phyloP scores from a whole-genome alignment of 768 basidiomycete species.

The Cystobasidium ongulense region DNA sequence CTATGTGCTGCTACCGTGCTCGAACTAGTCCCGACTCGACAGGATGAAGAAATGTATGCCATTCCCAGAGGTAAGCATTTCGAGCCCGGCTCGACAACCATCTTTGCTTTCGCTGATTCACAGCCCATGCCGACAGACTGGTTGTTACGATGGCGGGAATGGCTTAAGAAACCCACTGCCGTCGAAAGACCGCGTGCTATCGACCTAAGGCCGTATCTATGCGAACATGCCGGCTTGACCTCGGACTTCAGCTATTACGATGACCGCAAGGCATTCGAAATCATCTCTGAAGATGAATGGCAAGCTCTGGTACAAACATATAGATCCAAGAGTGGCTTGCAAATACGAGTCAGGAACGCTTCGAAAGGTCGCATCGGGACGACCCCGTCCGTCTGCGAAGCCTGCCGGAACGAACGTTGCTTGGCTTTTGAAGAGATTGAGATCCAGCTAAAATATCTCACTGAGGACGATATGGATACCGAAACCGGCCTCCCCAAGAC shows the following conservation, averaged over 20 bases:
- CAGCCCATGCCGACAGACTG: slow-evolving; percentile 9
- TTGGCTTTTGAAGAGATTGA: background rate
- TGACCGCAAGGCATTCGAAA: slow-evolving; percentile 12
- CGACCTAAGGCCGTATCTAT: background rate
- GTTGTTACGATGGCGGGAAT: background rate
- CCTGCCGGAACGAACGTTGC: background rate
- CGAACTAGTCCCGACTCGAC: background rate
- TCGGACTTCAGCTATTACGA: background rate
- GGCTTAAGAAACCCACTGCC: background rate
- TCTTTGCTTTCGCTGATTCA: background rate
- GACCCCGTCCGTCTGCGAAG: background rate
- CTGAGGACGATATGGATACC: background rate
- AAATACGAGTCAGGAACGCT: background rate
- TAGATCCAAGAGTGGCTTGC: background rate
- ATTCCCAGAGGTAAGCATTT: background rate
- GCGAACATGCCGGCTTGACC: background rate
- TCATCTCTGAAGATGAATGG: slow-evolving; percentile 1
- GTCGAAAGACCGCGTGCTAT: background rate
- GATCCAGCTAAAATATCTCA: background rate
- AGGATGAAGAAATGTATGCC: background rate
- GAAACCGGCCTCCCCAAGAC: background rate
- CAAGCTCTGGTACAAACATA: background rate
- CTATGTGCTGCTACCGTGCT: background rate
- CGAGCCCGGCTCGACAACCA: background rate
- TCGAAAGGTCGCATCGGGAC: background rate